Base-by-base conservation (phyloP, 208 protist genomes). In the Acanthamoeba castellanii region DNA sequence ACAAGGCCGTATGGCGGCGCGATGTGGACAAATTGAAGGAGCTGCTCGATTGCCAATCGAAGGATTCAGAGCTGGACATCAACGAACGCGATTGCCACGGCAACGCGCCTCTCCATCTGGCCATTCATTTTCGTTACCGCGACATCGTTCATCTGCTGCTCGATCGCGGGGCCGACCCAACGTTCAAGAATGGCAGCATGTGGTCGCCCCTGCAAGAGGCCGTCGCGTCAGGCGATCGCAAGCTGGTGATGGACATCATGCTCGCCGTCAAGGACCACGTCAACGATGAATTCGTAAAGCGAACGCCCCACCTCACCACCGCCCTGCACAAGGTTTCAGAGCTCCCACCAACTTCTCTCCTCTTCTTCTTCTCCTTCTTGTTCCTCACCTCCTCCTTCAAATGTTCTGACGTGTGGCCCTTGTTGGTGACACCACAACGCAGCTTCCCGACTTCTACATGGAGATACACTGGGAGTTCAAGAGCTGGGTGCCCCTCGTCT, bases 391-490 rank as follows among this genome's bases (percentile, higher is more conserved):
- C 7, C 4, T 11, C 7, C 47, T 11, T 4, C 66, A 20, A 74
- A 4, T 37, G 9, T 47, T 84, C 11, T 84, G 22, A 14, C 11
- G 45, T 55, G 45, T 22, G 74, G 22, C 16, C 27, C 34, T 30
- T n/a, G n/a, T n/a, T n/a, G 25, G 66, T 74, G 47, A 11, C 47
- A 11, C 47, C 47, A 14, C 47, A 11, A 13, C 66, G 14, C 74
- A 84, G 74, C 92, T 96, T 9, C 95, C 95, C 32, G 95, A 96
- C 87, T 96, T 96, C 89, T 90, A 95, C 61, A 81, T 95, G 84
- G 95, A 96, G 47, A 78, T 95, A 8, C 93, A 96, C 52, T 96
- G 95, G 95, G 93, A 96, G 32, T 94, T 96, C 34, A 95, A 94
- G 82, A 87, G 57, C 94, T 96, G 95, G 95, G 93, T 96, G 61